phyloP scores from a whole-genome alignment of 352 stramenopile genomes.

The Phytophthora tubulina region DNA sequence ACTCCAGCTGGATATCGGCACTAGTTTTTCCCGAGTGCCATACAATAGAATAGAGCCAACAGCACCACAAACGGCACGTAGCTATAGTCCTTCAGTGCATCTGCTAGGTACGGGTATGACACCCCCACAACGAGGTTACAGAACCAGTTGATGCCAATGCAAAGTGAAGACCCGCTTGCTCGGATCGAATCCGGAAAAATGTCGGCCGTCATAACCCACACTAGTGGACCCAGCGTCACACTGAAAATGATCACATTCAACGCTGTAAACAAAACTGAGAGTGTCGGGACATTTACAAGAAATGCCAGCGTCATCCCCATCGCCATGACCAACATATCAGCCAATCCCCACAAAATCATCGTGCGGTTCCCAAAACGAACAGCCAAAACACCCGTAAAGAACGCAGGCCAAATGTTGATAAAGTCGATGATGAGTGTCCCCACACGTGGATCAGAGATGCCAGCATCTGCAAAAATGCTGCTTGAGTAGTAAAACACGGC shows the following conservation, averaged over 20 bases:
- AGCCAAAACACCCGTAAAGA: constrained; percentile 44
- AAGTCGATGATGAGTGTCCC: constrained; percentile 38
- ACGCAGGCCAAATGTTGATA: constrained; percentile 38
- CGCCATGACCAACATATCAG: constrained; percentile 55
- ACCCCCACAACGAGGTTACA: constrained; percentile 68
- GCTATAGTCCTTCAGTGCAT: constrained; percentile 45
- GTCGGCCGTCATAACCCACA: constrained; percentile 39
- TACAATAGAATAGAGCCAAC: constrained; percentile 52
- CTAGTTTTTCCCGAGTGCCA: constrained; percentile 64
- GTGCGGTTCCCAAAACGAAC: constrained; percentile 60
- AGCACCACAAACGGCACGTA: constrained; percentile 62
- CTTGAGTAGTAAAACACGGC: constrained; percentile 52
- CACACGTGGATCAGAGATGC: constrained; percentile 40
- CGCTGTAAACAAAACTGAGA: constrained; percentile 56
- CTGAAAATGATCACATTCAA: constrained; percentile 50
- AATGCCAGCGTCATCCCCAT: constrained; percentile 61
- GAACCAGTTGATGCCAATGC: constrained; percentile 56
- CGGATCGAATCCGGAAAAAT: constrained; percentile 38
- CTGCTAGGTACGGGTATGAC: constrained; percentile 60
- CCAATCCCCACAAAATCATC: constrained; percentile 58
- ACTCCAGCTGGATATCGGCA: constrained; percentile 64
- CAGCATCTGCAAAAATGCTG: constrained; percentile 50
- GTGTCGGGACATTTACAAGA: constrained; percentile 52
- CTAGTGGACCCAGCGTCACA: constrained; percentile 27
- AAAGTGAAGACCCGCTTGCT: constrained; percentile 29